A percentile compares a stretch with the other conserved stretches of the same genome.
Conservation (phyloP, 441 rosid species). For the Populus hybrid region DNA sequence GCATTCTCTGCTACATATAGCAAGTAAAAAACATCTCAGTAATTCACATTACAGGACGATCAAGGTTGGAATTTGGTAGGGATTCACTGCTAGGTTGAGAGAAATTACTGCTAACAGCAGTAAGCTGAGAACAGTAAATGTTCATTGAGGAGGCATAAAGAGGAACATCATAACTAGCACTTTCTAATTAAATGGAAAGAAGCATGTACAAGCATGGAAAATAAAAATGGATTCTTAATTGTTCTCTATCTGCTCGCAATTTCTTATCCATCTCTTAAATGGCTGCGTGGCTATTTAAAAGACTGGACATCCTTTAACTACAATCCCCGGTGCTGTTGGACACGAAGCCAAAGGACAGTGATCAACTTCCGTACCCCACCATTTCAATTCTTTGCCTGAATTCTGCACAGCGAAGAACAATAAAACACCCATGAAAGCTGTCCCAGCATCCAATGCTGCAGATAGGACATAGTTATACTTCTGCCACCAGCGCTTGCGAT, state of each 20-base stretch:
- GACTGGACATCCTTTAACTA: slow-evolving; percentile 67
- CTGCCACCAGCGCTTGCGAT: slow-evolving; percentile 96
- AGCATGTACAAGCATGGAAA: background rate
- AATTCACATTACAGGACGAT: background rate
- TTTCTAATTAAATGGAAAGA: background rate
- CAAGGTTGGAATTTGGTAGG: background rate
- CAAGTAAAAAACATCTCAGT: background rate
- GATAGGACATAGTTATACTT: slow-evolving; percentile 86
- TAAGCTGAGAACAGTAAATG: background rate
- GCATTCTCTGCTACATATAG: background rate
- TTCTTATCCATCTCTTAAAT: background rate
- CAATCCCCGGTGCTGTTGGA: slow-evolving; percentile 75
- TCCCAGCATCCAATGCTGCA: slow-evolving; percentile 93
- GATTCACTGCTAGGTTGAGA: background rate
- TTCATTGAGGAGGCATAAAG: background rate
- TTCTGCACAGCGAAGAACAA: slow-evolving; percentile 90
- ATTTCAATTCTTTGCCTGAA: slow-evolving; percentile 50
- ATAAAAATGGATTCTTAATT: background rate
- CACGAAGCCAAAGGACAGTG: slow-evolving; percentile 93
- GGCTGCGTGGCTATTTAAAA: slow-evolving; percentile 28
- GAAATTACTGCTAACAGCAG: background rate
- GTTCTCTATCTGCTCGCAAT: background rate
- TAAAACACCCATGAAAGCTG: slow-evolving; percentile 95
- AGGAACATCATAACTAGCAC: background rate
- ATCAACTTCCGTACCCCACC: slow-evolving; percentile 88